phyloP scores from a whole-genome alignment of 2,329 filamentous ascomycete species.

The Westerdykella ornata region DNA sequence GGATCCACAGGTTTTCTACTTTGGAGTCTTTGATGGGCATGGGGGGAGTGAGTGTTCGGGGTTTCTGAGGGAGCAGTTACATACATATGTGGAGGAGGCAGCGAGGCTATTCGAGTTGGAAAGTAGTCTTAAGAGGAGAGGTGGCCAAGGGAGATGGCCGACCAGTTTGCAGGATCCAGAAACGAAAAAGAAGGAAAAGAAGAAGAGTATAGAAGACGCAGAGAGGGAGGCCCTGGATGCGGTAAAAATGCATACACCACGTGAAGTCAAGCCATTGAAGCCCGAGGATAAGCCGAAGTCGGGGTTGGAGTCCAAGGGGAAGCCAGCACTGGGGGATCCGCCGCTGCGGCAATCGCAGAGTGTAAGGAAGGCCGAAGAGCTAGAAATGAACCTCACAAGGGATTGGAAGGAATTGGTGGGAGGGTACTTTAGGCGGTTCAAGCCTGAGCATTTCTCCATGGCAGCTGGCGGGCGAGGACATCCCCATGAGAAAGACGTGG shows the following conservation, averaged over 20 bases:
- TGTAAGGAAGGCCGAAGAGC: conserved; percentile 54
- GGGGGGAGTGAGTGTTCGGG: conserved; percentile 83
- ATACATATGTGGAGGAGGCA: conserved; percentile 80
- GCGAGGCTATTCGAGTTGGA: conserved; percentile 68
- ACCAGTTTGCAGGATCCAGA: conserved; percentile 21
- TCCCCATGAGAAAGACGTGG: conserved; percentile 28
- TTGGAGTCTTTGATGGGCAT: conserved; percentile 93
- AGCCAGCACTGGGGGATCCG: conserved; percentile 19
- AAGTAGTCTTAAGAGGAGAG: conserved; percentile 60
- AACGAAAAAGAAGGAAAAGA: conserved; percentile 11
- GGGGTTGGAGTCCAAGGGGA: conserved; percentile 18
- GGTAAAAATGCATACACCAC: conserved; percentile 46
- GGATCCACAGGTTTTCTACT: conserved; percentile 96
- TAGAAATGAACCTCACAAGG: conserved; percentile 65
- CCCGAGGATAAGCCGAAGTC: conserved; percentile 22
- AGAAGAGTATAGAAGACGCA: conserved; percentile 13
- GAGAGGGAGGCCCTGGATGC: conserved; percentile 37
- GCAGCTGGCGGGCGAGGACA: conserved; percentile 35
- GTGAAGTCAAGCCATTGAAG: conserved; percentile 38
- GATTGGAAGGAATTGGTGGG: conserved; percentile 81
- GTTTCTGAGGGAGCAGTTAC: conserved; percentile 76
- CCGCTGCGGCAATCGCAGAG: conserved; percentile 40
- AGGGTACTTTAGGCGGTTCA: conserved; percentile 89
- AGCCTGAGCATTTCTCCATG: conserved; percentile 66
- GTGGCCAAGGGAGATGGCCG: conserved; percentile 16